A percentile compares a stretch with the other conserved stretches of the same genome.
Conservation (phyloP, 2,329 filamentous ascomycete species). For the Bipolaris gigantea region DNA sequence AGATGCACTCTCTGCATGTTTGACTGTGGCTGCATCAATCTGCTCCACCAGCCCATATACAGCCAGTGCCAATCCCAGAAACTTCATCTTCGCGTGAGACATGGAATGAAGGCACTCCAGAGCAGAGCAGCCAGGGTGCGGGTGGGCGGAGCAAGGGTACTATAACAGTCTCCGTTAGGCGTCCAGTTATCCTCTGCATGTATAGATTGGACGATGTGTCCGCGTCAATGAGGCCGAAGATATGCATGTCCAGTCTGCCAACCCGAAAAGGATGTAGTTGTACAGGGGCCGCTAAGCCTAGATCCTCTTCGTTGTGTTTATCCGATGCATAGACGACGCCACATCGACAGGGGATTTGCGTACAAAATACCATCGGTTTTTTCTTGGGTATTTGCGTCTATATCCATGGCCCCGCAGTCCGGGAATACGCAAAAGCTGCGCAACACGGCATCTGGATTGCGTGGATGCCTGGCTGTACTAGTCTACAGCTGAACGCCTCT, state of each 20-base stretch:
- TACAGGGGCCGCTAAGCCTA: background rate
- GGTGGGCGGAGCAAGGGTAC: background rate
- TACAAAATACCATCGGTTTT: background rate
- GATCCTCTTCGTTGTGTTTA: constrained; percentile 3
- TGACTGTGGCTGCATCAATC: constrained; percentile 1
- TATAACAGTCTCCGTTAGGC: background rate
- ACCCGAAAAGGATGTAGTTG: background rate
- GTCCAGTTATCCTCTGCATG: background rate
- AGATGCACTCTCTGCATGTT: background rate
- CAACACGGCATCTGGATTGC: background rate
- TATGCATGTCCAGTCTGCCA: constrained; percentile 1
- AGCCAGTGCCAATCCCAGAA: constrained; percentile 1
- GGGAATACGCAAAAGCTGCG: background rate
- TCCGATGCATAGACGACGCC: constrained; percentile 1
- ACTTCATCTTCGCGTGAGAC: constrained; percentile 11
- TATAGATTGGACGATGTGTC: background rate
- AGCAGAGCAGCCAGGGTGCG: background rate
- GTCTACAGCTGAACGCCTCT: background rate
- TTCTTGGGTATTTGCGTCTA: background rate
- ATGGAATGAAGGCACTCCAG: background rate
- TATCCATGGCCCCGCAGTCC: background rate
- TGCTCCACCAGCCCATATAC: constrained; percentile 6
- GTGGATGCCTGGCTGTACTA: background rate
- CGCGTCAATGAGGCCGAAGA: background rate
- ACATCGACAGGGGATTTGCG: background rate